Conservation (phyloP, 768 basidiomycete genomes). For the Inosperma sp. region DNA sequence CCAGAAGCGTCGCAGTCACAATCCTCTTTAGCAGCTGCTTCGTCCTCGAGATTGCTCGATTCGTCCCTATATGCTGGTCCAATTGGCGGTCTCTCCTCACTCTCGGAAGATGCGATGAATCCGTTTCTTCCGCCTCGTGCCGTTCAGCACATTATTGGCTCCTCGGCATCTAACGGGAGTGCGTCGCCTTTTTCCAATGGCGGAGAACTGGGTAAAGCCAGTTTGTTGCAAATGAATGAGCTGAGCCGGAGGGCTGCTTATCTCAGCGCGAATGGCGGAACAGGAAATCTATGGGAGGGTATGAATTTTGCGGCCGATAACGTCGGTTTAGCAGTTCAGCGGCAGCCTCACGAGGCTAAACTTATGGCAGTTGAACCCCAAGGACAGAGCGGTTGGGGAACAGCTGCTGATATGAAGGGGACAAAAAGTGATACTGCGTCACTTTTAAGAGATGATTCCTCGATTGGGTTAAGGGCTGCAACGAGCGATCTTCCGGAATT, state of each 20-base stretch:
- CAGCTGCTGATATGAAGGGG: background rate
- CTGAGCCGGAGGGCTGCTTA: constrained; percentile 57
- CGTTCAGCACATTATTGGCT: constrained; percentile 41
- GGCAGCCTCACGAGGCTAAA: constrained; percentile 6
- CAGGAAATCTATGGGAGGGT: constrained; percentile 1
- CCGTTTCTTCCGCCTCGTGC: constrained; percentile 57
- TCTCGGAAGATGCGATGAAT: constrained; percentile 31
- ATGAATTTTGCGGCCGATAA: background rate
- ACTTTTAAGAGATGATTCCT: background rate
- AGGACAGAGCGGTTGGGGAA: no score
- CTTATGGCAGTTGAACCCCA: no score
- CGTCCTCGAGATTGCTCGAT: background rate
- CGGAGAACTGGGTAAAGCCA: constrained; percentile 54
- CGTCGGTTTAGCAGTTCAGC: background rate
- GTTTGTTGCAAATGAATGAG: constrained; percentile 75
- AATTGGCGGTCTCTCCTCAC: background rate
- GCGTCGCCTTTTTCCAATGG: constrained; percentile 5
- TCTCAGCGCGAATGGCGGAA: constrained; percentile 18
- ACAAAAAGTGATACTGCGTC: constrained; percentile 4
- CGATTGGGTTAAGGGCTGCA: background rate
- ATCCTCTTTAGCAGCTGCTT: background rate
- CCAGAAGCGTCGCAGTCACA: constrained; percentile 1
- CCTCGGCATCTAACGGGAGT: background rate
- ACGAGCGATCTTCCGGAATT: background rate
- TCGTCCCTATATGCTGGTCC: background rate